Evolutionary conservation across 768 basidiomycete species (phyloP), one percentile per base, ranked within the genome.

Genomic region (Termitomyces sp.): DNA sequence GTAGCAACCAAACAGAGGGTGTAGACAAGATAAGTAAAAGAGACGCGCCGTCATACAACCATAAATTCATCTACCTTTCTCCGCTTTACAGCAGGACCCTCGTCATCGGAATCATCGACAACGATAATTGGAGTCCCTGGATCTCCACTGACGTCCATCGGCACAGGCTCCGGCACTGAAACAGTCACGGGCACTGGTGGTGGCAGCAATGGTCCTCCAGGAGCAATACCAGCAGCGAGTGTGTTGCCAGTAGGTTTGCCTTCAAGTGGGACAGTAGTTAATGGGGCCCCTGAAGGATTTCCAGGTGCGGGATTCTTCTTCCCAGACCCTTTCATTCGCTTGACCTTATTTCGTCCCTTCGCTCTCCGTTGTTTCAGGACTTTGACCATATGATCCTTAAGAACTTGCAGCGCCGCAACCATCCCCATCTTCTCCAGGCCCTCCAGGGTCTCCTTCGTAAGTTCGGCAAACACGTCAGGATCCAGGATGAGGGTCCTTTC

Each of bases 361-460:
- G 79, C 77, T 60, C 78, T 66, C 59, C 76, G 81, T 67, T 93
- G 89, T 70, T 94, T 95, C 65, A 94, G 71, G 56, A 86, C 89
- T 51, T 88, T 81, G 40, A 93, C 89, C 67, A 95, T 91, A 63
- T 94, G 89, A 2, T 81, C 84, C 57, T 93, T 92, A 53, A 96
- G 73, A 20, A 92, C 85, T 60, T 83, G 81, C 49, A 96, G 71
- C 6, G 94, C 92, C 60, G 88, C 85, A 66, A 87, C 82, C 0
- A 91, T 89, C 2, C 91, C 91, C 68, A 94, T 82, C 50, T 80
- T 79, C 69, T 94, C 89, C 25, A 95, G 72, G 42, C 88, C 86
- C 53, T 78, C 80, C 41, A 96, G 72, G 68, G 88, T 88, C 57
- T 87, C 85, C 41, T 78, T 74, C 3, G 87, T 83, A 12, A 96